A percentile compares a stretch with the other conserved stretches of the same genome.
phyloP scores from a whole-genome alignment of 2,329 filamentous ascomycete genomes.

The Calonectria henricotiae region DNA sequence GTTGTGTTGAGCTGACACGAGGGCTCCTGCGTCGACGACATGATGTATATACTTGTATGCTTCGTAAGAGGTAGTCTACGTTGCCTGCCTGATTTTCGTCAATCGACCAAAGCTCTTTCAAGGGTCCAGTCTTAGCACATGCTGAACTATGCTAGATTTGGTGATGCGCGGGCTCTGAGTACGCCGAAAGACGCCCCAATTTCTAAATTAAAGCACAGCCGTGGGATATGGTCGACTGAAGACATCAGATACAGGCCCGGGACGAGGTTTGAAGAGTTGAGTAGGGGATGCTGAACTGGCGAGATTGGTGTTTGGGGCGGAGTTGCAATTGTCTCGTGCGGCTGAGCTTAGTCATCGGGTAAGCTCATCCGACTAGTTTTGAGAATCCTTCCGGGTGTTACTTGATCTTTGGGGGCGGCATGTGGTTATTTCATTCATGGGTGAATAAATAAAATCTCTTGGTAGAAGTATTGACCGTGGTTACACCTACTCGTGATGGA shows the following conservation, averaged over 20 bases:
- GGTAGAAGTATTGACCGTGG: neutral
- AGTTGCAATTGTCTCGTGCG: conserved; percentile 5
- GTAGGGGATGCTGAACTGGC: neutral
- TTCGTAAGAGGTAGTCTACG: no score
- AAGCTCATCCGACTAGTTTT: neutral
- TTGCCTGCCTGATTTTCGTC: neutral
- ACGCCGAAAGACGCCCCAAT: neutral
- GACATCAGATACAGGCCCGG: no score
- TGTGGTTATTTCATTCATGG: neutral
- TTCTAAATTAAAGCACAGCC: neutral
- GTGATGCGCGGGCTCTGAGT: neutral
- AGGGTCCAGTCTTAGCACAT: neutral
- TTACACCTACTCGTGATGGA: neutral
- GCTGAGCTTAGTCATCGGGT: conserved; percentile 21
- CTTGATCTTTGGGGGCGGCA: neutral
- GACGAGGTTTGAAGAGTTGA: neutral
- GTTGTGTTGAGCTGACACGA: conserved; percentile 13
- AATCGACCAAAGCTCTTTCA: neutral
- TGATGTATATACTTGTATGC: neutral
- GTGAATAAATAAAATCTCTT: neutral
- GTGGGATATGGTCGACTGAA: no score
- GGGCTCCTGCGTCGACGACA: neutral
- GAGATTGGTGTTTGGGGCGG: neutral
- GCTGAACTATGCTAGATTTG: neutral
- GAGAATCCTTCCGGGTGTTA: neutral